Evolutionary conservation across 345 rosid species (phyloP).

Genomic region (Lepidium sativum): DNA sequence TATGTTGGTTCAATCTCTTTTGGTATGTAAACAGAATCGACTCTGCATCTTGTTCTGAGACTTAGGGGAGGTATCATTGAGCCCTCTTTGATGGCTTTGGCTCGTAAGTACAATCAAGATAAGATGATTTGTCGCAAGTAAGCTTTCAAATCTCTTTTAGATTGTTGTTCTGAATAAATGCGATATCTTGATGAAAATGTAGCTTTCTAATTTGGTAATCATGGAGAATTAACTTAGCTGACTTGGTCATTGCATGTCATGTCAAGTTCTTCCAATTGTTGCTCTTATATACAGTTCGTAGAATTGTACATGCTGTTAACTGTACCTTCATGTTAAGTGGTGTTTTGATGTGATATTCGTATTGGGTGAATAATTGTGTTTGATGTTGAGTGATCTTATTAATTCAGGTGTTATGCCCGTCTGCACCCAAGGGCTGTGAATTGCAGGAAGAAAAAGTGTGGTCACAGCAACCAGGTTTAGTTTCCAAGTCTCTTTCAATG

Average conservation of each 20-base stretch:
- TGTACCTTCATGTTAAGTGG: background rate
- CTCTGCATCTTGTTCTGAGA: conserved; percentile 51
- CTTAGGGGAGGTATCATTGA: conserved; percentile 60
- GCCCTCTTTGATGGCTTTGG: conserved; percentile 53
- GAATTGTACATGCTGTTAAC: no score
- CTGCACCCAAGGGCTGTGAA: conserved; percentile 94
- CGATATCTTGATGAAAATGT: background rate
- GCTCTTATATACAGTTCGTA: background rate
- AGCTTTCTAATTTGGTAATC: background rate
- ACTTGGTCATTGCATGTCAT: background rate
- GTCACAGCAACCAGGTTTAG: conserved; percentile 94
- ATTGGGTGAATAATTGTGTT: background rate
- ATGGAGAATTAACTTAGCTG: background rate
- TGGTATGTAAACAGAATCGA: conserved; percentile 28
- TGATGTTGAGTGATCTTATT: background rate
- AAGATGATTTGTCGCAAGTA: conserved; percentile 61
- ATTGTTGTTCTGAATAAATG: background rate
- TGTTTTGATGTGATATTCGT: background rate
- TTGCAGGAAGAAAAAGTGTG: conserved; percentile 99
- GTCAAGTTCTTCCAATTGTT: background rate
- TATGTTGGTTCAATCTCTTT: background rate
- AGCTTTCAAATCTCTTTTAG: background rate
- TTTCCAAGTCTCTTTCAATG: background rate
- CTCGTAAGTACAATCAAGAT: conserved; percentile 37
- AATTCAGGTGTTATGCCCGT: conserved; percentile 79